These are phyloP conservation scores for Starmerella ratchasimensis DNA, from an alignment of 805 yeast species.

Conservation along the genomic window DNA sequence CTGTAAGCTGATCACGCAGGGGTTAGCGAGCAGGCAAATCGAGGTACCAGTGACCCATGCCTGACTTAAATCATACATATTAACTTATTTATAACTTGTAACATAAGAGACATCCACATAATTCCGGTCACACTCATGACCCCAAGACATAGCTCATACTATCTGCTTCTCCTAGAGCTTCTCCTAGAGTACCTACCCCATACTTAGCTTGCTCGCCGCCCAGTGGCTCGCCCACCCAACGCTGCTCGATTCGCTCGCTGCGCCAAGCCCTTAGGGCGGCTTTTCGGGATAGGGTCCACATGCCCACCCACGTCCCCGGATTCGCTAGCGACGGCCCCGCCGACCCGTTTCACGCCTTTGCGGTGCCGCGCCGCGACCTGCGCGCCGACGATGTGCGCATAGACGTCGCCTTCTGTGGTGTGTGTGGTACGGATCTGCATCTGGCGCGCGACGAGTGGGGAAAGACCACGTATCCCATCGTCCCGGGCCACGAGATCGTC, in stretches of 20 bases:
- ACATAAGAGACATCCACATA: neutral
- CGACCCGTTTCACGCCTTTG: neutral
- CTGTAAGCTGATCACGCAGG: neutral
- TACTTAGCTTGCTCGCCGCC: too few relatives aligned
- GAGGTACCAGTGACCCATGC: neutral
- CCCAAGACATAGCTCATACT: too few relatives aligned
- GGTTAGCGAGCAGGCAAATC: too few relatives aligned
- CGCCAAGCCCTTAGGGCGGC: too few relatives aligned
- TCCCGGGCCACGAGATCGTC: slow-evolving; percentile 38
- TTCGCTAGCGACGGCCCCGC: neutral
- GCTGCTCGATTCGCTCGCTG: too few relatives aligned
- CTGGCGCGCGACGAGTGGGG: slow-evolving; percentile 41
- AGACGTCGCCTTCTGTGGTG: slow-evolving; percentile 22
- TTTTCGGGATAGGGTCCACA: too few relatives aligned
- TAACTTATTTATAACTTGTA: too few relatives aligned
- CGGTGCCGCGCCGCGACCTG: slow-evolving; percentile 15
- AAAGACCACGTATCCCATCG: slow-evolving; percentile 25
- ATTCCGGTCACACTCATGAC: too few relatives aligned
- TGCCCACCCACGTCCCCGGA: neutral
- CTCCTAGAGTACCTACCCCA: too few relatives aligned
- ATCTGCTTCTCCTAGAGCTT: too few relatives aligned
- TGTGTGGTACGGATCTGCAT: slow-evolving; percentile 50
- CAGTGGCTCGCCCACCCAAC: too few relatives aligned
- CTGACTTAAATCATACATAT: neutral
- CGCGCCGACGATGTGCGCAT: slow-evolving; percentile 25